Base-by-base conservation (phyloP, 768 basidiomycete genomes). In the Tulasnella sp. region DNA sequence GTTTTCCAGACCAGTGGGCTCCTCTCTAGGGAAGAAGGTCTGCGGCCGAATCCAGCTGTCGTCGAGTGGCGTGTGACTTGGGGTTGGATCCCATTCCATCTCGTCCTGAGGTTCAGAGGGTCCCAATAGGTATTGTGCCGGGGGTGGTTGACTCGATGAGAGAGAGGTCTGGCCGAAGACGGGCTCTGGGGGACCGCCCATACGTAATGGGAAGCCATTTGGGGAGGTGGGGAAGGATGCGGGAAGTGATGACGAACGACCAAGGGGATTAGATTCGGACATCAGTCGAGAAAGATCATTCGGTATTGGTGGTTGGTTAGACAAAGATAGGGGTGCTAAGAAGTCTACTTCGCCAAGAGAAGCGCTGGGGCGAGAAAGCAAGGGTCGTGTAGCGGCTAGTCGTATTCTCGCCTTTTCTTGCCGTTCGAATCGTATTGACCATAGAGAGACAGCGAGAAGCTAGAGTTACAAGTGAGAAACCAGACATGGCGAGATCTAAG, bases 31-130 rank as follows among this genome's bases (percentile, higher is more conserved):
- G 34, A 58, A 63, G 48, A 58, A 54, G 27, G 39, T 21, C 41
- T 51, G 62, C 19, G 49, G 41, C 27, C 35, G 48, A 17, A 57
- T 14, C 55, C 41, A 62, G 21, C 48, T 37, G 5, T 46, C 55
- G 5, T 32, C 55, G 31, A 46, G 27, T 27, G 31, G 42, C 6
- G 32, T 41, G n/a, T n/a, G 42, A 34, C 49, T 25, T 15, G 34
- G 31, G 17, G 57, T 45, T 6, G 67, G 66, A 45, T 67, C 66
- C 69, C 68, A 69, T 29, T 69, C 69, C 68, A 69, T 69, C 15
- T 65, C 66, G 7, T 50, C 61, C 9, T 59, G 45, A 9, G 48
- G 27, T 9, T 35, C 29, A n/a, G n/a, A n/a, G n/a, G 25, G 25
- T 36, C 35, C 17, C 37, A 21, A 40, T 34, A 3, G 37, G 25